phyloP scores from a whole-genome alignment of 2,329 filamentous ascomycete genomes.

The Peltaster fructicola region DNA sequence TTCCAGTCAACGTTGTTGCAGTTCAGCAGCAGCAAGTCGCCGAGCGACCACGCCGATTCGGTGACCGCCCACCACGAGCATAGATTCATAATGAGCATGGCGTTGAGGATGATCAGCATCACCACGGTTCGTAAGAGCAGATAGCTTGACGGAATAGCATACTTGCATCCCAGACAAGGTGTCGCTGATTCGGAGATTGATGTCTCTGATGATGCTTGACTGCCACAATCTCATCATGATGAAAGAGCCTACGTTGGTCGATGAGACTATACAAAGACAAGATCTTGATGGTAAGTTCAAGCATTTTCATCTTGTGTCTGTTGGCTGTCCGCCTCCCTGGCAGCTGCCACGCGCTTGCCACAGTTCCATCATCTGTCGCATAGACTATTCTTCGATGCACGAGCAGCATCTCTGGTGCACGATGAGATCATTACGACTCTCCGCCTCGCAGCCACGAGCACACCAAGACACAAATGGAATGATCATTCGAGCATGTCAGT shows the following conservation, averaged over 20 bases:
- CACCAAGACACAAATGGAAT: no score
- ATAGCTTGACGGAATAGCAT: slow-evolving; percentile 5
- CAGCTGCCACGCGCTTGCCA: no score
- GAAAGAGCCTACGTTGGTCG: no score
- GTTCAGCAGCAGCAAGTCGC: slow-evolving; percentile 74
- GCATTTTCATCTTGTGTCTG: no score
- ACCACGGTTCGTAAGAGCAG: slow-evolving; percentile 4
- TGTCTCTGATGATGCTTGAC: slow-evolving; percentile 60
- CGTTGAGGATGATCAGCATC: slow-evolving; percentile 9
- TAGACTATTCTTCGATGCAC: no score
- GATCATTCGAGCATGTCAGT: no score
- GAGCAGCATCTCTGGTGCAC: no score
- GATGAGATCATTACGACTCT: no score
- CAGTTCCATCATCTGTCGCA: no score
- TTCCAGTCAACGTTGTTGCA: slow-evolving; percentile 88
- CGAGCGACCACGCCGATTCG: slow-evolving; percentile 69
- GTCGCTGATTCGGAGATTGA: slow-evolving; percentile 60
- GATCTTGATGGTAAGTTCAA: no score
- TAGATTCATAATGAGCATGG: slow-evolving; percentile 3
- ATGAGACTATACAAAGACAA: slow-evolving; percentile 29
- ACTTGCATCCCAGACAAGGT: slow-evolving; percentile 41
- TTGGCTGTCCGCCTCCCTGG: no score
- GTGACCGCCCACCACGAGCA: slow-evolving; percentile 35
- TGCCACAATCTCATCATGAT: slow-evolving; percentile 51
- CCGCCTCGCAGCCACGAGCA: no score